Evolutionary conservation across 208 protist species (phyloP), one percentile per base, ranked within the genome.

Genomic region (Acanthamoeba lenticulata): DNA sequence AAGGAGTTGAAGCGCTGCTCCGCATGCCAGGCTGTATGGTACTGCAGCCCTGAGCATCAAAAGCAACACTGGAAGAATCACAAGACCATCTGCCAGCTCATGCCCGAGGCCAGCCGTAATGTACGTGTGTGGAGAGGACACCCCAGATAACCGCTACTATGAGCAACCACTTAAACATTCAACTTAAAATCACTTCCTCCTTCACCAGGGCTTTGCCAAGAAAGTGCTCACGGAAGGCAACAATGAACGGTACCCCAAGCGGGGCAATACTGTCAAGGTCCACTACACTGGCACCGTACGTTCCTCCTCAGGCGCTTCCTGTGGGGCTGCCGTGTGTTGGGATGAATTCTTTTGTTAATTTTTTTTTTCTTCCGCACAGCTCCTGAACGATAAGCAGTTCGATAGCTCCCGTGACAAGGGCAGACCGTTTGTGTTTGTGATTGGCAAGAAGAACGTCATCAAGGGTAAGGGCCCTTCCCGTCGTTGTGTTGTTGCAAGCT

Each of bases 81-180:
- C 85, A 91, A 91, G 85, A 13, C 32, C 32, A n/a, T 91, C 36
- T 91, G 85, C 85, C 67, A 91, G 55, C 85, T 91, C 77, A 86
- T 86, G 27, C 77, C 77, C 1, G 77, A 86, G 11, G 77, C 77
- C 15, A 19, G 38, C 29, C 38, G 45, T 3, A 60, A 60, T 19
- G 77, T 86, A 86, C 42, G 44, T 27, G 11, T 21, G 9, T 29
- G 1, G 13, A 81, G 69, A 42, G 67, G 29, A n/a, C n/a, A n/a
- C n/a, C n/a, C n/a, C n/a, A n/a, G n/a, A n/a, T n/a, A n/a, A n/a
- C n/a, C n/a, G n/a, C n/a, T n/a, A n/a, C n/a, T n/a, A n/a, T n/a
- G n/a, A n/a, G n/a, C n/a, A n/a, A n/a, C n/a, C n/a, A n/a, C n/a
- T n/a, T n/a, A n/a, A n/a, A n/a, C 60, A 5, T 34, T 11, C 60